These are phyloP conservation scores for Coemansia sp. DNA, from an alignment of 192 early-diverging fungal species.

Conservation along the genomic window DNA sequence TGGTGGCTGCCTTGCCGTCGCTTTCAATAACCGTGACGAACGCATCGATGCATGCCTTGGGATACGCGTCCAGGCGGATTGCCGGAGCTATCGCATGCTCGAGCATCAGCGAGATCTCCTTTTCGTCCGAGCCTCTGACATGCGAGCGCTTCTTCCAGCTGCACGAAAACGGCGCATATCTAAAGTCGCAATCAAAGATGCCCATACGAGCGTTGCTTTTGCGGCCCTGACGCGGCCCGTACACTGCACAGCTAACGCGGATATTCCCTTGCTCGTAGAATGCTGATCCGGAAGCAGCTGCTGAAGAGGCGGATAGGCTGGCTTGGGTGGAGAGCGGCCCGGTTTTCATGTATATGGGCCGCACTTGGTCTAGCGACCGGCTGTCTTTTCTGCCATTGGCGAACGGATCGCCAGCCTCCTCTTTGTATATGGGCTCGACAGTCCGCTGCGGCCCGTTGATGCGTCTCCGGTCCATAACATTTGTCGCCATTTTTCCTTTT, in stretches of 20 bases:
- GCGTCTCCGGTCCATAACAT: slow-evolving; percentile 40
- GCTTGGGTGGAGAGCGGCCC: slow-evolving; percentile 28
- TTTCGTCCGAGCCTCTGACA: slow-evolving; percentile 41
- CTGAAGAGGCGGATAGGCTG: slow-evolving; percentile 13
- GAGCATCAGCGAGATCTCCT: slow-evolving; percentile 46
- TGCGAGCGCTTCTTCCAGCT: slow-evolving; percentile 45
- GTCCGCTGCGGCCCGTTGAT: slow-evolving; percentile 49
- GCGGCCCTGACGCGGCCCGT: slow-evolving; percentile 49
- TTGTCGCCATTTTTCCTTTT: slow-evolving; percentile 26
- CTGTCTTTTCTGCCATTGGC: slow-evolving; percentile 21
- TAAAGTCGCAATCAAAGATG: slow-evolving; percentile 49
- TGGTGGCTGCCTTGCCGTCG: slow-evolving; percentile 52
- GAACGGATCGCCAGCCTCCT: slow-evolving; percentile 11
- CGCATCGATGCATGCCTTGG: slow-evolving; percentile 50
- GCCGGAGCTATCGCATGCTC: slow-evolving; percentile 49
- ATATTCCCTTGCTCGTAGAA: slow-evolving; percentile 54
- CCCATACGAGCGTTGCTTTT: slow-evolving; percentile 42
- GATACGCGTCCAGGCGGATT: slow-evolving; percentile 52
- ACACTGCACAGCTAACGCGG: slow-evolving; percentile 53
- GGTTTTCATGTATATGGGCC: slow-evolving; percentile 49
- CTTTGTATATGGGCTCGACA: slow-evolving; percentile 45
- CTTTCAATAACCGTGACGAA: slow-evolving; percentile 55
- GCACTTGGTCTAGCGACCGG: slow-evolving; percentile 34
- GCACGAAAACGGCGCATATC: slow-evolving; percentile 52
- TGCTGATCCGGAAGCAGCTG: slow-evolving; percentile 45